A percentile compares a stretch with the other conserved stretches of the same genome.
Evolutionary conservation across 306 rosid genomes (phyloP).

Genomic region (Cucumis cinereus): DNA sequence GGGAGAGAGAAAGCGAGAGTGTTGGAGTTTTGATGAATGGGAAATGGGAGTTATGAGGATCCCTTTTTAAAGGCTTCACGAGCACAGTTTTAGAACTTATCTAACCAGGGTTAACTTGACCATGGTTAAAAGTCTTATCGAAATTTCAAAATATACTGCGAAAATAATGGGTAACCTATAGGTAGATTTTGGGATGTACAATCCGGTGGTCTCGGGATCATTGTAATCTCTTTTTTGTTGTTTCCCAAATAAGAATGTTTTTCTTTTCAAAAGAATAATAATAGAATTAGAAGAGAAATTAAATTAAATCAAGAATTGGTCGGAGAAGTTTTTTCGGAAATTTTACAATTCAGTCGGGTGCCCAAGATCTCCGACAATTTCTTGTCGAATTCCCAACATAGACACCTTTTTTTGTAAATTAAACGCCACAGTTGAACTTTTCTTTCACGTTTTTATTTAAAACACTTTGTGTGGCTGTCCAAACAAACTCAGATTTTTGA

Average conservation of each 20-base stretch:
- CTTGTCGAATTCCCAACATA: neutral
- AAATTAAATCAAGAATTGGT: neutral
- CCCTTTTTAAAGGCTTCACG: neutral
- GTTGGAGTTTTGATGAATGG: neutral
- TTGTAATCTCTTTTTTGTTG: neutral
- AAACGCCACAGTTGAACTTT: neutral
- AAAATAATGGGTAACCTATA: neutral
- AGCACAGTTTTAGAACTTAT: no score
- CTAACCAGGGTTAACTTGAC: neutral
- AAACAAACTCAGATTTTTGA: neutral
- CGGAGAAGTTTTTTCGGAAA: neutral
- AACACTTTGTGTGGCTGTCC: neutral
- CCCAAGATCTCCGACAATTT: neutral
- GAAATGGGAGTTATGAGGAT: neutral
- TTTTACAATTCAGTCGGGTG: neutral
- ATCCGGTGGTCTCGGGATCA: neutral
- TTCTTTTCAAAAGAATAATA: no score
- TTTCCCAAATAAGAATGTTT: neutral
- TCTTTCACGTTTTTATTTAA: neutral
- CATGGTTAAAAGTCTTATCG: neutral
- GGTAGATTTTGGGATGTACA: neutral
- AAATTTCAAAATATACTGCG: neutral
- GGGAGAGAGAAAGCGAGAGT: neutral
- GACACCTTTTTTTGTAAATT: neutral
- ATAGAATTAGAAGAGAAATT: no score